Conservation (phyloP, 2,329 filamentous ascomycete species). For the Botryosphaeria agaves region DNA sequence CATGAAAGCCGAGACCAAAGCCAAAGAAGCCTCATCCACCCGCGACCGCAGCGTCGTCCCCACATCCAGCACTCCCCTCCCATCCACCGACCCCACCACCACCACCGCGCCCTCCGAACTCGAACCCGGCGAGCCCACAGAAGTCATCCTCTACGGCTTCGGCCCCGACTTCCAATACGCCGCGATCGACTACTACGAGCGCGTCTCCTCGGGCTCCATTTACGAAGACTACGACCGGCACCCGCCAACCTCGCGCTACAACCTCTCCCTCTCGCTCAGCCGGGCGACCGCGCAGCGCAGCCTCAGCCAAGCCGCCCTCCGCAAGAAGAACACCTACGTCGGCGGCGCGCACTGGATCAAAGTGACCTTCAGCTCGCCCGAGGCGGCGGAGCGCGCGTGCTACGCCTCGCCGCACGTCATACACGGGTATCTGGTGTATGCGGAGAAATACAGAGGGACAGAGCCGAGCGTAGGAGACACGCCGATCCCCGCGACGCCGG, state of each 20-base stretch:
- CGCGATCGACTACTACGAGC: conserved; percentile 75
- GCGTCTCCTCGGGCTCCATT: conserved; percentile 60
- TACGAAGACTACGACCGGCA: conserved; percentile 87
- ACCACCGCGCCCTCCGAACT: conserved; percentile 23
- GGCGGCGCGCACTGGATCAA: conserved; percentile 82
- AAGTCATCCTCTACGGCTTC: conserved; percentile 78
- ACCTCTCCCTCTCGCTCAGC: conserved; percentile 54
- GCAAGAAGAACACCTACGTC: conserved; percentile 63
- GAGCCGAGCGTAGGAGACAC: conserved; percentile 25
- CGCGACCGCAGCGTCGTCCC: background rate
- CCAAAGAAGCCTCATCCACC: background rate
- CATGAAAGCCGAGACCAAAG: conserved; percentile 9
- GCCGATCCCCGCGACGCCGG: conserved; percentile 20
- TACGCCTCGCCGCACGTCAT: conserved; percentile 28
- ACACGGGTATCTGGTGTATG: conserved; percentile 28
- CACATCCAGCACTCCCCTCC: conserved; percentile 1
- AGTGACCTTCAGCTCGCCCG: conserved; percentile 31
- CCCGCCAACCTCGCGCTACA: conserved; percentile 59
- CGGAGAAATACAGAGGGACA: conserved; percentile 27
- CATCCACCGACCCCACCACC: conserved; percentile 14
- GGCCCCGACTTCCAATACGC: conserved; percentile 55
- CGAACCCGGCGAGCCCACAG: conserved; percentile 55
- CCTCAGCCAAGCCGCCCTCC: conserved; percentile 54
- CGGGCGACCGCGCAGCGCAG: conserved; percentile 50
- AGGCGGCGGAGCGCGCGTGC: conserved; percentile 30